Evolutionary conservation across 345 rosid species (phyloP), one percentile per base, ranked within the genome.

Genomic region (Geranium brycei): DNA sequence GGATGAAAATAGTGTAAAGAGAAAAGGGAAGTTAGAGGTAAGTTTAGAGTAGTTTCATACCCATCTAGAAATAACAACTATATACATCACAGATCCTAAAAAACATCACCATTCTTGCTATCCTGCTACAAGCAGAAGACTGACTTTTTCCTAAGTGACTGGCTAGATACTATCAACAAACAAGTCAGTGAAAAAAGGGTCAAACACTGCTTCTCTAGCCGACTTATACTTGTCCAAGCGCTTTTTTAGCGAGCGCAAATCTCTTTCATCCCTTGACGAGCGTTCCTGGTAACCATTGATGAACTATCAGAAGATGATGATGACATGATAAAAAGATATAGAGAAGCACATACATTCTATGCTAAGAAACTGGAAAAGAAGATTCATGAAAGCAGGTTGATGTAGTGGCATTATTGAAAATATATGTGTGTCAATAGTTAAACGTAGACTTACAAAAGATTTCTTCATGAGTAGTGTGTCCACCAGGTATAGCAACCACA

Each of bases 401-500:
- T 19, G 17, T 55, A 23, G 30, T 17, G 31, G 60, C 51, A 18
- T 51, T 23, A 0, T 18, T 40, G 23, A 41, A 18, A 41, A 18
- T 18, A 1, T 18, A 38, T 12, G 10, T 17, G 30, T 16, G 0
- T 1, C 30, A 17, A 53, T 7, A 47, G 17, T 31, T 55, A 19
- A 19, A 7, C 32, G 68, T 62, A 40, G 55, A 82, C 99, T 91
- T 80, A 87, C 97, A 64, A 81, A 93, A 60, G 96, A 83, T 78
- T 93, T 93, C 85, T 91, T 88, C 61, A 77, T 66, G 38, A 91
- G 95, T 69, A 93, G 66, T 66, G 82, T 83, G 67, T 87, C 97
- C 66, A 88, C 88, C 75, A 93, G 78, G 74, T 93, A 93, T 47
- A 82, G 68, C 82, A 91, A 68, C 97, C 97, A 93, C 13, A 93